These are phyloP conservation scores for Leccinum truebloodii DNA, from an alignment of 768 basidiomycete genomes.

Conservation along the genomic window DNA sequence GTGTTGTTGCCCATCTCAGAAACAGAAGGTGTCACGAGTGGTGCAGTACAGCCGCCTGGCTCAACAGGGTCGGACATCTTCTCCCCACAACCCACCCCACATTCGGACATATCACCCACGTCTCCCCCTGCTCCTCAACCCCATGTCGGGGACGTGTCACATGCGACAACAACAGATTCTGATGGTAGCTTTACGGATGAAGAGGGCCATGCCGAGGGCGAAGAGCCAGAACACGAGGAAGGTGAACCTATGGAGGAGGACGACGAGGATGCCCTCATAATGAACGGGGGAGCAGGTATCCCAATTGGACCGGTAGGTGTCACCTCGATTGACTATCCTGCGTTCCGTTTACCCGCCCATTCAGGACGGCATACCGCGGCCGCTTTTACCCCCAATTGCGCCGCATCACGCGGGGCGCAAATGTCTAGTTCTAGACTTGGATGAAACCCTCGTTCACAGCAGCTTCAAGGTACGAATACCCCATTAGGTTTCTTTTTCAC, in stretches of 20 bases:
- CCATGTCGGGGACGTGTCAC: conserved; percentile 32
- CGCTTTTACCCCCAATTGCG: conserved; percentile 83
- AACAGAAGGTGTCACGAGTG: conserved; percentile 87
- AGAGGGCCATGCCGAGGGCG: conserved; percentile 67
- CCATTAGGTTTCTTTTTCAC: not conserved
- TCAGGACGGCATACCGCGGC: conserved; percentile 84
- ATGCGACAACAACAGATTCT: conserved; percentile 34
- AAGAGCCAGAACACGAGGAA: conserved; percentile 63
- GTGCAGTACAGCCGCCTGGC: conserved; percentile 89
- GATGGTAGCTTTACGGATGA: conserved; percentile 54
- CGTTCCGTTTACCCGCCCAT: conserved; percentile 6
- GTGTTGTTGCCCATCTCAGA: conserved; percentile 74
- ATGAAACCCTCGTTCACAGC: conserved; percentile 96
- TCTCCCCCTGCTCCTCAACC: conserved; percentile 27
- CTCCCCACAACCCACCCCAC: conserved; percentile 28
- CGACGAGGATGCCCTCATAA: conserved; percentile 87
- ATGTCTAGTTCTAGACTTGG: conserved; percentile 94
- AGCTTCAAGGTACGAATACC: conserved; percentile 84
- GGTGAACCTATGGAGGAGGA: conserved; percentile 70
- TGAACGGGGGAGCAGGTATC: conserved; percentile 92
- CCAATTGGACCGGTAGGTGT: conserved; percentile 84
- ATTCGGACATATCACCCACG: conserved; percentile 26
- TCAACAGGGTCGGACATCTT: conserved; percentile 55
- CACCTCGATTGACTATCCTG: not conserved
- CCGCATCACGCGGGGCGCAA: conserved; percentile 86